Conservation (phyloP, 1,284 basidiomycete species). For the Thelephora terrestris region DNA sequence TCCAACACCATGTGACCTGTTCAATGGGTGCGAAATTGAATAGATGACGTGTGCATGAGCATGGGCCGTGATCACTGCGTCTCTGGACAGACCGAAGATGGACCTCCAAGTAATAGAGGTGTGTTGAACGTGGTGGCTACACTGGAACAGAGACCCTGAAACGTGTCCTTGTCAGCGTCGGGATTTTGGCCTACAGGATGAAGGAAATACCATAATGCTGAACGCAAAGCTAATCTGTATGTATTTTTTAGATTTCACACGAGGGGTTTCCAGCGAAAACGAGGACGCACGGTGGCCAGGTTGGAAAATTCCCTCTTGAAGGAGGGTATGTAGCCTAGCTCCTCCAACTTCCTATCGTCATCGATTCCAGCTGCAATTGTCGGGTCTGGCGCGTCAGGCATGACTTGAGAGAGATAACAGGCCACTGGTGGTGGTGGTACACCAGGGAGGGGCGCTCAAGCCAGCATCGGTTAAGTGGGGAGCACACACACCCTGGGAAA, state of each 20-base stretch:
- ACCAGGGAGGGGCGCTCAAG: too few species aligned
- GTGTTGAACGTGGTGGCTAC: constrained; percentile 78
- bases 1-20: constrained; percentile 75
- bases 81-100: constrained; percentile 46
- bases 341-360: constrained; percentile 58
- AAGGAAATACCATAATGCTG: constrained; percentile 54
- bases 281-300: constrained; percentile 48
- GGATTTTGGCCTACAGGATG: neutral
- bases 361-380: neutral
- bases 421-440: too few species aligned
- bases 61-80: neutral
- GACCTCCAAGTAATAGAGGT: constrained; percentile 66
- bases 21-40: constrained; percentile 4
- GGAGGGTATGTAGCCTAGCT: constrained; percentile 65
- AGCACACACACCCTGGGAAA: too few species aligned
- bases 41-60: neutral
- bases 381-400: too few species aligned
- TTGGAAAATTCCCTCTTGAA: constrained; percentile 80
- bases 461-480: too few species aligned
- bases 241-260: neutral
- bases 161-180: neutral
- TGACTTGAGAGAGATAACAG: too few species aligned
- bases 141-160: constrained; percentile 67
- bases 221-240: constrained; percentile 66
- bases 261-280: neutral